A percentile compares a stretch with the other conserved stretches of the same genome.
These are phyloP conservation scores for Albophoma yamanashiensis DNA, from an alignment of 2,329 filamentous ascomycete genomes.

Conservation along the genomic window DNA sequence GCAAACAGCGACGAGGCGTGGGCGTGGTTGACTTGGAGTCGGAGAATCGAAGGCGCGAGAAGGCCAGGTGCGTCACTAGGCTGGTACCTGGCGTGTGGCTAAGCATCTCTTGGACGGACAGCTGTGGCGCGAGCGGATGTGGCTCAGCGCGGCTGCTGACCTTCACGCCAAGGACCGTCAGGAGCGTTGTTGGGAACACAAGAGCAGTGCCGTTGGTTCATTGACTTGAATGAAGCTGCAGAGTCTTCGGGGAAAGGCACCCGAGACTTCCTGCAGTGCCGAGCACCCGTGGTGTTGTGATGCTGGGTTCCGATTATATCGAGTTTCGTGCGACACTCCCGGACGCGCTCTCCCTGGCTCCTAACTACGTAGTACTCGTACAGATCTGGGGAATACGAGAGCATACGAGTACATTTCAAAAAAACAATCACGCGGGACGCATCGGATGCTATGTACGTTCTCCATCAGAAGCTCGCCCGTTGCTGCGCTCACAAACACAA, in stretches of 20 bases:
- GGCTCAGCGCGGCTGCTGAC: not conserved
- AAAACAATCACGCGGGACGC: not conserved
- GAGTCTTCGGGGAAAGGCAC: not conserved
- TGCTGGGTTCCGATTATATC: not conserved
- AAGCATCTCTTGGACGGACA: not conserved
- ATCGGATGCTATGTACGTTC: not conserved
- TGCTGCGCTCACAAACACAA: not conserved
- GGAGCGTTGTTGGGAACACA: not conserved
- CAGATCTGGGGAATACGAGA: not conserved
- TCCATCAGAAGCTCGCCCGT: not conserved
- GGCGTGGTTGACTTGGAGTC: not conserved
- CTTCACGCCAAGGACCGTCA: not conserved
- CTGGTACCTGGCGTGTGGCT: not conserved
- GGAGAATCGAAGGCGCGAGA: not conserved
- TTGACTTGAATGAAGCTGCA: not conserved
- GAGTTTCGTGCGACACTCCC: not conserved
- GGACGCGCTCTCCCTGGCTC: not conserved
- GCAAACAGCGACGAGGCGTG: not conserved
- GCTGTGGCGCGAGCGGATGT: not conserved
- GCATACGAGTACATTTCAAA: not conserved
- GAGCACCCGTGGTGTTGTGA: not conserved
- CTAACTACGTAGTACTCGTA: too few species aligned
- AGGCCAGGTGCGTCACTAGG: not conserved
- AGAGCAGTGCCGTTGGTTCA: too few species aligned
- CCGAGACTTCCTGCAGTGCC: not conserved